phyloP scores from a whole-genome alignment of 164 flowering plant species.

The Dillenia suffruticosa region DNA sequence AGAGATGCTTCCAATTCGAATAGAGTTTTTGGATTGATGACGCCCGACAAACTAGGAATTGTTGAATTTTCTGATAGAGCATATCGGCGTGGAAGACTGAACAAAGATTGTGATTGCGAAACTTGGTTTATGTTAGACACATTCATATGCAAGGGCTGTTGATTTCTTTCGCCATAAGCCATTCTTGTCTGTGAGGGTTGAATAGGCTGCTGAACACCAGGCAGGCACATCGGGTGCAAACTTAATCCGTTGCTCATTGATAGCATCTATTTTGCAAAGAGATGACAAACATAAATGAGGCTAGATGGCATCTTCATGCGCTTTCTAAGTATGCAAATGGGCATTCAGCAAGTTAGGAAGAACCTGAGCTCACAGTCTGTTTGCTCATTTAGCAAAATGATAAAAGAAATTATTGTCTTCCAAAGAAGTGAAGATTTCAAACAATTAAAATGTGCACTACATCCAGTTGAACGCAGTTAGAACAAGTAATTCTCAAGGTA shows the following conservation, averaged over 20 bases:
- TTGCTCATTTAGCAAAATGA: no score
- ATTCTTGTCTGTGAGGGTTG: conserved; percentile 39
- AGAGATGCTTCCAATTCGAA: conserved; percentile 34
- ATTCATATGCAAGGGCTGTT: conserved; percentile 18
- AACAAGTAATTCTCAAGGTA: no score
- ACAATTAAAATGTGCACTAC: no score
- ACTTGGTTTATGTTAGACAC: conserved; percentile 25
- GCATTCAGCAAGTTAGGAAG: background rate
- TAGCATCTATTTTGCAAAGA: conserved; percentile 34
- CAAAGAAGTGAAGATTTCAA: no score
- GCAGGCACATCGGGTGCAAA: conserved; percentile 62
- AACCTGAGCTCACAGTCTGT: background rate
- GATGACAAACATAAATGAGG: background rate
- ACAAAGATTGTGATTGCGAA: conserved; percentile 12
- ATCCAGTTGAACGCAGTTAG: no score
- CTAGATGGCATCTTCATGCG: background rate
- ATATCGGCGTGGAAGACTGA: conserved; percentile 26
- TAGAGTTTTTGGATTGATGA: conserved; percentile 24
- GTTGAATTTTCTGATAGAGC: conserved; percentile 21
- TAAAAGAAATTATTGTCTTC: no score
- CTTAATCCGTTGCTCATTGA: conserved; percentile 48
- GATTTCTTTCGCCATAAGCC: conserved; percentile 30
- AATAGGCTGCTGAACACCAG: conserved; percentile 40
- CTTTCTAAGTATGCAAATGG: background rate
- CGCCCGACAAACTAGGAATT: conserved; percentile 16